phyloP scores from a whole-genome alignment of 345 rosid species.

The Noccaea caerulescens region DNA sequence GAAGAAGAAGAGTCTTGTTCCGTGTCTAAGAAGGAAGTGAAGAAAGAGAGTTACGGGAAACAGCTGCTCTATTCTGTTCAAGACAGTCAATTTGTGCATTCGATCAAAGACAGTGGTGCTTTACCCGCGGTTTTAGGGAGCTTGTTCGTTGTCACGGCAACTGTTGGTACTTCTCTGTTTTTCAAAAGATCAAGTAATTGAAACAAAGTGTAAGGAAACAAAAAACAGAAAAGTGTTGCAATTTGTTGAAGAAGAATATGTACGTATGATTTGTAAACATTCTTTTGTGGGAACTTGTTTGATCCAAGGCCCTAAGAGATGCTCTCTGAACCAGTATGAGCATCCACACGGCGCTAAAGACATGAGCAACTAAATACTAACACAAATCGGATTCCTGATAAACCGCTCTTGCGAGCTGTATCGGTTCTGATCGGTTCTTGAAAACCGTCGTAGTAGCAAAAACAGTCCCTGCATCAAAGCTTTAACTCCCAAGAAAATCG shows the following conservation, averaged over 20 bases:
- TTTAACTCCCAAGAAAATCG: conserved; percentile 61
- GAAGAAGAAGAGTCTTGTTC: conserved; percentile 34
- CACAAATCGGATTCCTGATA: too few relatives aligned
- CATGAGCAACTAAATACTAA: too few relatives aligned
- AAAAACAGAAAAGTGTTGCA: neutral
- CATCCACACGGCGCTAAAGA: too few relatives aligned
- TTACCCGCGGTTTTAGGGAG: conserved; percentile 41
- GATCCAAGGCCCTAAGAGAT: neutral
- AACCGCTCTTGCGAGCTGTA: too few relatives aligned
- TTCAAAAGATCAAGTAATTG: conserved; percentile 38
- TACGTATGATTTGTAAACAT: conserved; percentile 14
- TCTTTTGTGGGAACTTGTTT: conserved; percentile 16
- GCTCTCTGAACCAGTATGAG: too few relatives aligned
- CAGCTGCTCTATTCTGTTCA: conserved; percentile 35
- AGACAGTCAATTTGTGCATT: conserved; percentile 34
- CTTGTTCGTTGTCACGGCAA: conserved; percentile 43
- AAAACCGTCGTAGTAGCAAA: conserved; percentile 81
- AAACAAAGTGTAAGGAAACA: conserved; percentile 5
- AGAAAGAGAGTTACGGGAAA: conserved; percentile 42
- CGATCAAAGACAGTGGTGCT: conserved; percentile 33
- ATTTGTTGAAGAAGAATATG: neutral
- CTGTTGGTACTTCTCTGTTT: conserved; percentile 42
- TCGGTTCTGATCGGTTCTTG: conserved; percentile 81
- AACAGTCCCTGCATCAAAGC: conserved; percentile 85
- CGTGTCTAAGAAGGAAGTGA: conserved; percentile 31